These are phyloP conservation scores for Phytophthora fragariaefolia DNA, from an alignment of 352 stramenopile species.

Conservation along the genomic window DNA sequence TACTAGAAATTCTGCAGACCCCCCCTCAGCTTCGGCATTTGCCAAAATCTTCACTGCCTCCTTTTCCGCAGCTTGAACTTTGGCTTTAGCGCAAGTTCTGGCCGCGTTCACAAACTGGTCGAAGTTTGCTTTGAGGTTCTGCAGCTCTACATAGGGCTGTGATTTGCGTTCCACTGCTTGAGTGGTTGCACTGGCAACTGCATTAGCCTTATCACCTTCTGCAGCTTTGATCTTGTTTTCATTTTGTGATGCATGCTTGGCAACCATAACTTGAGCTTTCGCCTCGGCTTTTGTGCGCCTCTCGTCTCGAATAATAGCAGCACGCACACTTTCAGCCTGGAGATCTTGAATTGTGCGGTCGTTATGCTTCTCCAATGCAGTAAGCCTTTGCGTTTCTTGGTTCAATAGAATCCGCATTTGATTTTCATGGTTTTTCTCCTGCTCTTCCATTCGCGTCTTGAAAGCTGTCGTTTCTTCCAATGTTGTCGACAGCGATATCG, in stretches of 20 bases:
- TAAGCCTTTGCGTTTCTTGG: slow-evolving; percentile 76
- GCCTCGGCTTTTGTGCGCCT: slow-evolving; percentile 69
- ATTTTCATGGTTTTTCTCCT: slow-evolving; percentile 90
- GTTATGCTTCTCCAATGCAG: slow-evolving; percentile 74
- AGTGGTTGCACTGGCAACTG: slow-evolving; percentile 47
- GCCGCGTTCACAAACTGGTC: slow-evolving; percentile 66
- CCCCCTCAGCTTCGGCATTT: slow-evolving; percentile 58
- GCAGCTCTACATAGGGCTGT: slow-evolving; percentile 51
- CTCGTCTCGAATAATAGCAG: slow-evolving; percentile 73
- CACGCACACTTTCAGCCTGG: slow-evolving; percentile 56
- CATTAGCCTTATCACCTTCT: slow-evolving; percentile 64
- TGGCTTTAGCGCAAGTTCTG: slow-evolving; percentile 58
- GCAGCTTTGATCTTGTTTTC: slow-evolving; percentile 68
- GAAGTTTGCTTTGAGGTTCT: slow-evolving; percentile 53
- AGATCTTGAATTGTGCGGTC: slow-evolving; percentile 77
- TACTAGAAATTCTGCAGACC: slow-evolving; percentile 49
- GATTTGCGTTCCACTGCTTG: slow-evolving; percentile 60
- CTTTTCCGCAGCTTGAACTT: slow-evolving; percentile 64
- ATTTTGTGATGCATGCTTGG: slow-evolving; percentile 48
- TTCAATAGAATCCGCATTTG: slow-evolving; percentile 78
- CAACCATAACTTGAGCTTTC: slow-evolving; percentile 70
- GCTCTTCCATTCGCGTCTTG: slow-evolving; percentile 85
- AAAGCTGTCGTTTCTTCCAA: slow-evolving; percentile 81
- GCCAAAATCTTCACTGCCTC: slow-evolving; percentile 53
- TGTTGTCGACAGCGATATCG: slow-evolving; percentile 51